Evolutionary conservation across 1,284 basidiomycete species (phyloP).

Genomic region (Malassezia furfur): DNA sequence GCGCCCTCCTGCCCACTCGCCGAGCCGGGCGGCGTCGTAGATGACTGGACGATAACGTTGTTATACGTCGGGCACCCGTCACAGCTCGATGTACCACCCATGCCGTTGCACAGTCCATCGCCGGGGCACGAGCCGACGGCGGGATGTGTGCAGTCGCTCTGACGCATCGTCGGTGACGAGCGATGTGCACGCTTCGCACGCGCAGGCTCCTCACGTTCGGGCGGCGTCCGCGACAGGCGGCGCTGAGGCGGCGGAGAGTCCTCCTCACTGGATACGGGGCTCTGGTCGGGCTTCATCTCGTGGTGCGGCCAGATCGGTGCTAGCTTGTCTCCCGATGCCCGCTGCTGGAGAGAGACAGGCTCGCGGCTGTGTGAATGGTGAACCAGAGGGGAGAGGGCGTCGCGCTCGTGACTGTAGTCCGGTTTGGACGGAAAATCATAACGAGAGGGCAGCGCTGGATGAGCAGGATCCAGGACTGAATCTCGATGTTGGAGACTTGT

Average conservation of each 20-base stretch:
- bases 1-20: too few species aligned
- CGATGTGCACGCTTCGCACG: not conserved
- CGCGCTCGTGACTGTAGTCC: not conserved
- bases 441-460: not conserved
- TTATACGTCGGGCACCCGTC: constrained; percentile 41
- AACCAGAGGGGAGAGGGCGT: not conserved
- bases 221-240: not conserved
- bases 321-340: not conserved
- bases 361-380: not conserved
- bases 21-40: not conserved
- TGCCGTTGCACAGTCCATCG: constrained; percentile 43
- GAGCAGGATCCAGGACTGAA: not conserved
- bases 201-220: not conserved
- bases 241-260: not conserved
- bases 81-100: constrained; percentile 37
- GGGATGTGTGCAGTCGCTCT: not conserved
- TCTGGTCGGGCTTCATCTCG: not conserved
- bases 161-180: not conserved
- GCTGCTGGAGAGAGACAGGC: not conserved
- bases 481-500: constrained; percentile 1
- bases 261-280: not conserved
- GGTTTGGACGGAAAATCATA: not conserved
- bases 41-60: constrained; percentile 21
- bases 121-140: constrained; percentile 35
- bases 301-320: not conserved